Percentiles rank a stretch among this genome's conserved stretches.
phyloP scores from a whole-genome alignment of 306 rosid species.

The Medicago truncatula region MtrunA17r5.0-ANR NC_053045.1:37349001-37349500 shows the following conservation, averaged over 20 bases:
- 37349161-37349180: background rate
- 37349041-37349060: too few species aligned
- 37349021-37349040: too few species aligned
- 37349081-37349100: too few species aligned
- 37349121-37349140: too few species aligned
- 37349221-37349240: background rate
- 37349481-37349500: conserved; percentile 37
- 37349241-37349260: background rate
- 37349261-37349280: background rate
- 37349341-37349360: conserved; percentile 10
- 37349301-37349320: conserved; percentile 28
- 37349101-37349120: too few species aligned
- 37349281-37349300: conserved; percentile 14
- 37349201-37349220: background rate
- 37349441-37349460: background rate
- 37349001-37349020: too few species aligned
- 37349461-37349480: background rate
- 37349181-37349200: background rate
- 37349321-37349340: conserved; percentile 7
- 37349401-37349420: conserved; percentile 29
- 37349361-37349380: conserved; percentile 9
- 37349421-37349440: conserved; percentile 38
- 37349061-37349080: too few species aligned
- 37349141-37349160: too few species aligned
- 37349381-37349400: background rate